Evolutionary conservation across 2,329 filamentous ascomycete genomes (phyloP).

Genomic region (Cercospora nicotianae): DNA sequence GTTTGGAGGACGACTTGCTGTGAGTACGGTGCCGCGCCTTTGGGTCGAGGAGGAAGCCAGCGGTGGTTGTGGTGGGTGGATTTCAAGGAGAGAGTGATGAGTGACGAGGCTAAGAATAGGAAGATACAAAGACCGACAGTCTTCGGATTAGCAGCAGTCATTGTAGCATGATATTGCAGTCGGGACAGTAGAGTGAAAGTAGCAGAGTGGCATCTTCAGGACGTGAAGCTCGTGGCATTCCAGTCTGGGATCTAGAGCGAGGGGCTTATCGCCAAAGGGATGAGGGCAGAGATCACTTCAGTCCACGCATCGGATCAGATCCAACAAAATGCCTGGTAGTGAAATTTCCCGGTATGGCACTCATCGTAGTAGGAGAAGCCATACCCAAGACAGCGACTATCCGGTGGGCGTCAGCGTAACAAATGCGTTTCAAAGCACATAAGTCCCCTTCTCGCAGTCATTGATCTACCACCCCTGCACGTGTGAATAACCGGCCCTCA

Average conservation of each 20-base stretch:
- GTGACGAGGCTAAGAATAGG: constrained; percentile 39
- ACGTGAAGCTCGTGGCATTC: constrained; percentile 9
- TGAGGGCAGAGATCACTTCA: neutral
- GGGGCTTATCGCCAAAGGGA: constrained; percentile 11
- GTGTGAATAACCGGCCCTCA: neutral
- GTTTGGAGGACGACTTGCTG: constrained; percentile 24
- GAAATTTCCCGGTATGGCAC: neutral
- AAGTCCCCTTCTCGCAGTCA: neutral
- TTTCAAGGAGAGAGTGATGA: constrained; percentile 36
- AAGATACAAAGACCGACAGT: constrained; percentile 37
- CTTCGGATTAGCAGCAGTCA: constrained; percentile 31
- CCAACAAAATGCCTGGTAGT: neutral
- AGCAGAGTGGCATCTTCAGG: constrained; percentile 15
- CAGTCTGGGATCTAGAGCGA: constrained; percentile 1
- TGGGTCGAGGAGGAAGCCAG: constrained; percentile 24
- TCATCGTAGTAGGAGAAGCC: neutral
- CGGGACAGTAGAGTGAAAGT: neutral
- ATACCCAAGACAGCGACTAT: neutral
- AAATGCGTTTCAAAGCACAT: neutral
- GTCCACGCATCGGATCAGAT: neutral
- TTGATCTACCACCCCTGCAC: neutral
- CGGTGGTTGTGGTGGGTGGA: constrained; percentile 26
- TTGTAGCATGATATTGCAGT: constrained; percentile 21
- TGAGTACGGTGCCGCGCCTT: constrained; percentile 12
- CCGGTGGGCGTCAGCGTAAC: neutral